Conservation (phyloP, 192 early-diverging fungal species). For the Physocladia obscura region DNA sequence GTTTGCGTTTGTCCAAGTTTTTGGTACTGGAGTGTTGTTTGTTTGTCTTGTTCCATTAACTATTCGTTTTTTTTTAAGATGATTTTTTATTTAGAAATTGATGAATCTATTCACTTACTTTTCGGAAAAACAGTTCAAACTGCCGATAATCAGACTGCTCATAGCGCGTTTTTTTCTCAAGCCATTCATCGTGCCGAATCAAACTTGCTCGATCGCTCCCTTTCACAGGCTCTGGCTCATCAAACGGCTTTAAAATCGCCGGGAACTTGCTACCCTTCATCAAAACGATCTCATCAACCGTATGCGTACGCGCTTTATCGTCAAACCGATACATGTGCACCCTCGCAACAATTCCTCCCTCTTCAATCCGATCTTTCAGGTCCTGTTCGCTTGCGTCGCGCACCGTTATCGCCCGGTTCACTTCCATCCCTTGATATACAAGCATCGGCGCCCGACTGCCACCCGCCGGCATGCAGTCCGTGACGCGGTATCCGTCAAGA, state of each 20-base stretch:
- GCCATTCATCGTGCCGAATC: slow-evolving; percentile 40
- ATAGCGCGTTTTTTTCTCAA: slow-evolving; percentile 29
- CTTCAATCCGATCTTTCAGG: slow-evolving; percentile 26
- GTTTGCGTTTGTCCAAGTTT: slow-evolving; percentile 45
- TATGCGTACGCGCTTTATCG: slow-evolving; percentile 36
- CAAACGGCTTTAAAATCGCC: slow-evolving; percentile 26
- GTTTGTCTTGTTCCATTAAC: slow-evolving; percentile 21
- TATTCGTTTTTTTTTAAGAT: not conserved
- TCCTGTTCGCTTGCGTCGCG: slow-evolving; percentile 32
- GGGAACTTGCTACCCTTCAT: slow-evolving; percentile 38
- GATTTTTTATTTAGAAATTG: not conserved
- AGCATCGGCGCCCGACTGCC: slow-evolving; percentile 25
- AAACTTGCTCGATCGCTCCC: slow-evolving; percentile 28
- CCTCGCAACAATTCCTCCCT: slow-evolving; percentile 29
- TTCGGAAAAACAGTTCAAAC: slow-evolving; percentile 39
- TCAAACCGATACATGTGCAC: slow-evolving; percentile 56
- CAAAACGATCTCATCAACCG: slow-evolving; percentile 45
- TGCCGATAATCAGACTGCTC: slow-evolving; percentile 40
- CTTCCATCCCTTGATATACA: slow-evolving; percentile 47
- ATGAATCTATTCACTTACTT: slow-evolving; percentile 21
- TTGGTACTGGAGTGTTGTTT: slow-evolving; percentile 1
- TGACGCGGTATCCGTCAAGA: slow-evolving; percentile 37
- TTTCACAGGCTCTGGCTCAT: slow-evolving; percentile 37
- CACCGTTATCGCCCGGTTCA: slow-evolving; percentile 41
- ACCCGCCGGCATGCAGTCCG: not conserved